phyloP scores from a whole-genome alignment of 176 grass and related monocot genomes.

The Calamus simplicifolius region DNA sequence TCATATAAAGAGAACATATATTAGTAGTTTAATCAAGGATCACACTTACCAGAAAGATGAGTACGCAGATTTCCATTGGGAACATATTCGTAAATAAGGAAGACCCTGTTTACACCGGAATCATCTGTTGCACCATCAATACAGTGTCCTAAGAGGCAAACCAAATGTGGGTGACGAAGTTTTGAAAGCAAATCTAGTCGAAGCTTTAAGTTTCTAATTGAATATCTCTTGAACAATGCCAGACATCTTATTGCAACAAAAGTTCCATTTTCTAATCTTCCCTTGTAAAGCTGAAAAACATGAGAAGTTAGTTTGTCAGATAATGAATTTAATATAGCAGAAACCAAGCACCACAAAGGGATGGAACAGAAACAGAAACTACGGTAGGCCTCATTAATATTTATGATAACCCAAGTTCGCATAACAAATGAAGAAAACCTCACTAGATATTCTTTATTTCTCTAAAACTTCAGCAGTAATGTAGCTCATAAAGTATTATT shows the following conservation, averaged over 20 bases:
- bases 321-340: background rate
- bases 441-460: no score
- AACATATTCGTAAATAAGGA: conserved; percentile 89
- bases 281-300: conserved; percentile 86
- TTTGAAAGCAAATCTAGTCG: conserved; percentile 96
- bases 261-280: conserved; percentile 76
- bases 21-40: background rate
- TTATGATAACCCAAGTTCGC: no score
- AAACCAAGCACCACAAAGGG: no score
- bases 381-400: no score
- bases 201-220: conserved; percentile 90
- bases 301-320: conserved; percentile 5
- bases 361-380: no score
- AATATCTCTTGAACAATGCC: conserved; percentile 67
- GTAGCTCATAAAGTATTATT: no score
- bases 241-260: conserved; percentile 87
- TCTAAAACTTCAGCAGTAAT: no score
- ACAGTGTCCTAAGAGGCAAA: conserved; percentile 89
- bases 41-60: conserved; percentile 66
- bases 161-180: conserved; percentile 82
- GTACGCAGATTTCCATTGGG: conserved; percentile 48
- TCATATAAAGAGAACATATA: conserved; percentile 10
- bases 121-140: conserved; percentile 59
- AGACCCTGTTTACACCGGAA: conserved; percentile 67
- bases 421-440: no score